Percentiles rank a stretch among this genome's conserved stretches.
phyloP scores from a whole-genome alignment of 345 rosid genomes.

The Conringia planisiliqua region DNA sequence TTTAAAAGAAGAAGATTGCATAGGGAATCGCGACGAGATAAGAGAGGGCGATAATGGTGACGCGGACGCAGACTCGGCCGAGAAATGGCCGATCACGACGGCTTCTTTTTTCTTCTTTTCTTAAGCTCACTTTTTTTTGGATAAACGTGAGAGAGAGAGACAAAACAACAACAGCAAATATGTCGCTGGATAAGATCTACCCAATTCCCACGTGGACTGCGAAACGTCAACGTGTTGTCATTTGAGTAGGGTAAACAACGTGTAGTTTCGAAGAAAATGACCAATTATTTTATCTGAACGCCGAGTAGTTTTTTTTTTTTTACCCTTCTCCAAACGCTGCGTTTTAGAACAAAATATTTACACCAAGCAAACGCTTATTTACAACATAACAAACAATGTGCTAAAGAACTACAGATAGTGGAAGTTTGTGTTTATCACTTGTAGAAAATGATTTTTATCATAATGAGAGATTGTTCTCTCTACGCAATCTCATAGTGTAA shows the following conservation, averaged over 20 bases:
- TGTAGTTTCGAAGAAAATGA: background rate
- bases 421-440: too few relatives aligned
- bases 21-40: slow-evolving; percentile 35
- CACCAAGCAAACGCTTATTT: background rate
- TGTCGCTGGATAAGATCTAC: slow-evolving; percentile 31
- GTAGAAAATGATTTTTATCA: too few relatives aligned
- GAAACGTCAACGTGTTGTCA: slow-evolving; percentile 1
- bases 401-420: too few relatives aligned
- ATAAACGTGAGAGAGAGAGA: background rate
- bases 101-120: background rate
- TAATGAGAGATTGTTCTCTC: too few relatives aligned
- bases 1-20: background rate
- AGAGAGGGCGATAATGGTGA: slow-evolving; percentile 27
- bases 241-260: background rate
- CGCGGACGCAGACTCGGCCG: slow-evolving; percentile 27
- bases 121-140: background rate
- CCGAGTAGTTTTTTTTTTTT: background rate
- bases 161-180: background rate
- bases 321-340: background rate
- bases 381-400: too few relatives aligned
- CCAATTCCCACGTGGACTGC: slow-evolving; percentile 14
- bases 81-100: slow-evolving; percentile 32
- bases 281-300: background rate
- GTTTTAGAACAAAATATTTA: background rate
- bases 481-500: too few relatives aligned